Evolutionary conservation across 129 eudicot species (phyloP).

Genomic region (Flaveria linearis): DNA sequence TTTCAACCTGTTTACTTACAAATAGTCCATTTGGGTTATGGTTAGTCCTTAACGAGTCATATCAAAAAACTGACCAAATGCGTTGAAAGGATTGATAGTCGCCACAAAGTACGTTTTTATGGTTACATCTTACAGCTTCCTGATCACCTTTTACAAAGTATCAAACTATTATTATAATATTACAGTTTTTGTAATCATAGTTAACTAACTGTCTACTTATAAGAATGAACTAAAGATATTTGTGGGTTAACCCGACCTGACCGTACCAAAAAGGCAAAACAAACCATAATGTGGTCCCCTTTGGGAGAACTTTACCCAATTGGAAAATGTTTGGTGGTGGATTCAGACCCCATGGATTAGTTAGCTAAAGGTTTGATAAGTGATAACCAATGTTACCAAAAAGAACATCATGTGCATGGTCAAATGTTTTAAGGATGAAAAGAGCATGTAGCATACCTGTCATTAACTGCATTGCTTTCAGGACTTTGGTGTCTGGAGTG

Average conservation of each 20-base stretch:
- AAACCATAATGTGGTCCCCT: neutral
- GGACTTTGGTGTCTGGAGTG: conserved; percentile 82
- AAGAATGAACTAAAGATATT: neutral
- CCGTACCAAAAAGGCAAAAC: neutral
- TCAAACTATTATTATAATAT: neutral
- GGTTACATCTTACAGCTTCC: neutral
- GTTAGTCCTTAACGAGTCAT: no score
- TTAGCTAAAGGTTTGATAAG: neutral
- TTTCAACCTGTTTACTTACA: neutral
- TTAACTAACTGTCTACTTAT: neutral
- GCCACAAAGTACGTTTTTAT: neutral
- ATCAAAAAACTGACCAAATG: neutral
- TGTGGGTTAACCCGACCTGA: neutral
- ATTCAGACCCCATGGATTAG: neutral
- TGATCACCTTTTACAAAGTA: neutral
- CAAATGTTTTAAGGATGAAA: neutral
- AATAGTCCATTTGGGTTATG: neutral
- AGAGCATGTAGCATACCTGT: conserved; percentile 56
- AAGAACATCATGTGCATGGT: neutral
- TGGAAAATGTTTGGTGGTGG: neutral
- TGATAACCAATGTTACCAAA: neutral
- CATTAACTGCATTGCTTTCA: conserved; percentile 99
- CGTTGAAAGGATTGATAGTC: neutral
- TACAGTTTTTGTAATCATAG: neutral
- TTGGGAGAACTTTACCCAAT: neutral